Percentiles rank a stretch among this genome's conserved stretches.
phyloP scores from a whole-genome alignment of 1,284 basidiomycete species.

The Moesziomyces sp. region DNA sequence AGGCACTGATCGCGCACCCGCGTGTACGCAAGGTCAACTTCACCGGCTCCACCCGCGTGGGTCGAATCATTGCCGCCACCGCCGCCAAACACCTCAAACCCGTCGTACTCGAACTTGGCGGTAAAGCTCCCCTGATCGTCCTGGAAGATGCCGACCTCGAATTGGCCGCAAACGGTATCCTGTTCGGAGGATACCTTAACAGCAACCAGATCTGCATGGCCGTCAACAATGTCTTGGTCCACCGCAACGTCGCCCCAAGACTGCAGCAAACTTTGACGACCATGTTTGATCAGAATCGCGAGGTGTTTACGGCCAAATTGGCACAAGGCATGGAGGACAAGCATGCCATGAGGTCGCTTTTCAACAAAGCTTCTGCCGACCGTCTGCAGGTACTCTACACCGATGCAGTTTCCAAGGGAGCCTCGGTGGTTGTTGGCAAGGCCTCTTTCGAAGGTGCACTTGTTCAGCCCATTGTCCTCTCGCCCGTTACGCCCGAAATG shows the following conservation, averaged over 20 bases:
- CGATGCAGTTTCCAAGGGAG: slow-evolving; percentile 73
- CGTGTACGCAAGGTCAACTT: slow-evolving; percentile 71
- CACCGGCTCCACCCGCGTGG: slow-evolving; percentile 75
- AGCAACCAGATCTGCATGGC: slow-evolving; percentile 80
- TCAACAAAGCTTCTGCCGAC: slow-evolving; percentile 72
- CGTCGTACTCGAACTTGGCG: slow-evolving; percentile 70
- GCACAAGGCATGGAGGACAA: slow-evolving; percentile 26
- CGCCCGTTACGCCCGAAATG: slow-evolving; percentile 72
- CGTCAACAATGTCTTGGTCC: slow-evolving; percentile 76
- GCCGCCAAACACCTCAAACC: slow-evolving; percentile 81
- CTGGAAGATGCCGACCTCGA: slow-evolving; percentile 75
- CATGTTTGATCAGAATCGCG: slow-evolving; percentile 70
- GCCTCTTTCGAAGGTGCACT: slow-evolving; percentile 69
- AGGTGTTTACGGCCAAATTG: slow-evolving; percentile 41
- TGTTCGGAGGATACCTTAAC: slow-evolving; percentile 73
- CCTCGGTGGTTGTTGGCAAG: slow-evolving; percentile 72
- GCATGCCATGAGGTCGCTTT: slow-evolving; percentile 70
- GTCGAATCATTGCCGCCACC: slow-evolving; percentile 84
- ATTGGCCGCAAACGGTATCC: slow-evolving; percentile 71
- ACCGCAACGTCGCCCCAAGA: slow-evolving; percentile 68
- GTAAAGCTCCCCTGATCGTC: slow-evolving; percentile 71
- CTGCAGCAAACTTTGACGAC: slow-evolving; percentile 69
- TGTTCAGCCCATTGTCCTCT: slow-evolving; percentile 73
- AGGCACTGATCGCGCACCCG: slow-evolving; percentile 74
- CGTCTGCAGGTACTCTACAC: slow-evolving; percentile 72